A percentile compares a stretch with the other conserved stretches of the same genome.
Conservation (phyloP, 345 rosid species). For the Crucihimalaya himalaica region DNA sequence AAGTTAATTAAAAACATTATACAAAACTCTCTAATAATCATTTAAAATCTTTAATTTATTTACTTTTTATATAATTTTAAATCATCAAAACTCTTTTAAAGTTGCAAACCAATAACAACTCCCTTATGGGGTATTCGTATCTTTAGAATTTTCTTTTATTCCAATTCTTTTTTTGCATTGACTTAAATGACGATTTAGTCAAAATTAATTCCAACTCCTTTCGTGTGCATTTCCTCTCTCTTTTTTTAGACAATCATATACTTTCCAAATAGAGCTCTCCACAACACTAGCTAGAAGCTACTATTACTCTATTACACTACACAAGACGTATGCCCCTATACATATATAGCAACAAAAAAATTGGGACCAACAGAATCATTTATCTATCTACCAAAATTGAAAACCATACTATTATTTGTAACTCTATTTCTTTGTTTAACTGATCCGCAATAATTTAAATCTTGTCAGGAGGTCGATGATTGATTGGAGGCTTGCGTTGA, state of each 20-base stretch:
- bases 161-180: neutral
- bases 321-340: neutral
- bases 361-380: slow-evolving; percentile 8
- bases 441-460: neutral
- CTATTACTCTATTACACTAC: slow-evolving; percentile 12
- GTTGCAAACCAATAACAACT: too few relatives aligned
- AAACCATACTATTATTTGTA: neutral
- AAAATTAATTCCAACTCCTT: neutral
- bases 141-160: neutral
- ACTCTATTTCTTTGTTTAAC: neutral
- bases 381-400: neutral
- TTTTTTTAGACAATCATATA: neutral
- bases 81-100: too few relatives aligned
- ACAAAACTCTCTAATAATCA: too few relatives aligned
- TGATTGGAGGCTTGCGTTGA: slow-evolving; percentile 2
- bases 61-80: too few relatives aligned
- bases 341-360: slow-evolving; percentile 8
- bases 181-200: neutral
- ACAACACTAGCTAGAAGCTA: neutral
- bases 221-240: neutral
- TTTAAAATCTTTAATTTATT: too few relatives aligned
- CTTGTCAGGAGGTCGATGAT: neutral
- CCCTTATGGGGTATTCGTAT: too few relatives aligned
- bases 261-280: neutral
- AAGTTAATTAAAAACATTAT: too few relatives aligned